Conservation (phyloP, 257 asterid species). For the Nicotiana tabacum region DNA sequence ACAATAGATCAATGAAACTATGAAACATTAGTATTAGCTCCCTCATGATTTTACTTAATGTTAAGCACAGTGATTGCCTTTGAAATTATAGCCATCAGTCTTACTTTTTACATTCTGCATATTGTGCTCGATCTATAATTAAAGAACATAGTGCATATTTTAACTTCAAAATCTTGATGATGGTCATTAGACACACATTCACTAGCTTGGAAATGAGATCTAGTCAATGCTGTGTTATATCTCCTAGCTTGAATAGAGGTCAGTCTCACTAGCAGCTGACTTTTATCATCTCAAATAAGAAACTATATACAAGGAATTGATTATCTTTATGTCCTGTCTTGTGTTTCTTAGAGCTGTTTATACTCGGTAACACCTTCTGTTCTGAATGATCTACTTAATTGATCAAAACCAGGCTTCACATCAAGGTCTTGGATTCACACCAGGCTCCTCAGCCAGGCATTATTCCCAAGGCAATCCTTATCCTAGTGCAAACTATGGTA, state of each 20-base stretch:
- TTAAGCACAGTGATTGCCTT: neutral
- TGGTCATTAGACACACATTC: neutral
- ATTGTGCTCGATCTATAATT: neutral
- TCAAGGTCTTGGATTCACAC: constrained; percentile 67
- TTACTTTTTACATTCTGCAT: neutral
- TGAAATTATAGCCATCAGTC: neutral
- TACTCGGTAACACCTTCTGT: neutral
- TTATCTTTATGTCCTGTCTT: neutral
- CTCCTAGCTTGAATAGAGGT: neutral
- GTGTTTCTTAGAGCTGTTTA: neutral
- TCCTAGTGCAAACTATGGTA: constrained; percentile 41
- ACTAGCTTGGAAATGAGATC: neutral
- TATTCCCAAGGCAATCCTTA: constrained; percentile 51
- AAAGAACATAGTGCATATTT: constrained; percentile 3
- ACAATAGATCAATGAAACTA: neutral
- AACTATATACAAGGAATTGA: neutral
- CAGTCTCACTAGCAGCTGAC: neutral
- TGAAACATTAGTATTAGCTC: neutral
- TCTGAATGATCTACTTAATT: neutral
- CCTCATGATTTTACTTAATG: neutral
- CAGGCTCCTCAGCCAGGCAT: constrained; percentile 59
- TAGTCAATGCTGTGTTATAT: neutral
- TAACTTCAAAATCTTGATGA: neutral
- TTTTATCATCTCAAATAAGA: neutral
- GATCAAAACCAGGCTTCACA: constrained; percentile 47